A percentile compares a stretch with the other conserved stretches of the same genome.
Conservation (phyloP, 176 grass and related monocot genomes). For the Musa troglodytarum region DNA sequence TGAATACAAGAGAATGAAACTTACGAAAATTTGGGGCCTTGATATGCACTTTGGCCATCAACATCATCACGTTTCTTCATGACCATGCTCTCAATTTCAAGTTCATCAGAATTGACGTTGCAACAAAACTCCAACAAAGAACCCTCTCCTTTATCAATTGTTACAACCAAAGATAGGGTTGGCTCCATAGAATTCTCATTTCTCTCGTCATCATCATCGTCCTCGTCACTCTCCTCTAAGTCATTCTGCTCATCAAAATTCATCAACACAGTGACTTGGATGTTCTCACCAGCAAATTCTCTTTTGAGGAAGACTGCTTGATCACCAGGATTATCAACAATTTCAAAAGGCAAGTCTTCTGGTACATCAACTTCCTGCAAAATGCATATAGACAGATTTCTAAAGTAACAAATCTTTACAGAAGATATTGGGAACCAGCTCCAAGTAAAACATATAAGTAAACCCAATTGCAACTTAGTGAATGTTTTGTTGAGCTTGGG, state of each 20-base stretch:
- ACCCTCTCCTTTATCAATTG: conserved; percentile 51
- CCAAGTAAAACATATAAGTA: too few species aligned
- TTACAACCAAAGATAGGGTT: conserved; percentile 55
- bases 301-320: conserved; percentile 63
- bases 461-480: too few species aligned
- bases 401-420: not conserved
- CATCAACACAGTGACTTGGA: conserved; percentile 61
- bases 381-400: not conserved
- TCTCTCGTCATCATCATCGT: conserved; percentile 26
- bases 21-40: conserved; percentile 72
- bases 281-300: conserved; percentile 48
- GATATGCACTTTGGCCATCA: conserved; percentile 53
- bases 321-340: conserved; percentile 75
- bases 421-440: too few species aligned
- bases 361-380: conserved; percentile 69
- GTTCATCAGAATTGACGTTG: conserved; percentile 62
- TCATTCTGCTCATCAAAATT: conserved; percentile 41
- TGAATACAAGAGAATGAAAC: conserved; percentile 9
- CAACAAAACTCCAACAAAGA: conserved; percentile 72
- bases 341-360: conserved; percentile 74
- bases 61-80: conserved; percentile 40
- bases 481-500: too few species aligned
- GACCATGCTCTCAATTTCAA: conserved; percentile 65
- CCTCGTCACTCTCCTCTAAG: conserved; percentile 37
- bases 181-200: conserved; percentile 37